Conservation (phyloP, 305 asterid species). For the Solanum hybrid region DNA sequence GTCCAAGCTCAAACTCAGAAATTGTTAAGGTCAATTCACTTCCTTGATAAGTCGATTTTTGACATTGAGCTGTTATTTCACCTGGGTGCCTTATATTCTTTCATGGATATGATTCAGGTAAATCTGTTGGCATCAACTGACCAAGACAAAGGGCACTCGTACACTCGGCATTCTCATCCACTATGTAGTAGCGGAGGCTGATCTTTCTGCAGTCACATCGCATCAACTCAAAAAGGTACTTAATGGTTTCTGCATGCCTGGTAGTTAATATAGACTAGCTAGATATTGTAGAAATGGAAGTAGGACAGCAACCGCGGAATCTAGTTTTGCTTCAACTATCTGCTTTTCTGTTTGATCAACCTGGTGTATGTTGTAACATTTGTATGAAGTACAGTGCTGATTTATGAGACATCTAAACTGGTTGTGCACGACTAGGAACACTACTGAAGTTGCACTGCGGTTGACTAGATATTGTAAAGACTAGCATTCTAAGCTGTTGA, state of each 20-base stretch:
- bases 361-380: neutral
- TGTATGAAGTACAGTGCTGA: neutral
- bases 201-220: neutral
- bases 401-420: neutral
- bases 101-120: slow-evolving; percentile 38
- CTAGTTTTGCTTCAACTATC: neutral
- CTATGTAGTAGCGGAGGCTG: slow-evolving; percentile 61
- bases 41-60: neutral
- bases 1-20: slow-evolving; percentile 77
- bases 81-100: slow-evolving; percentile 8
- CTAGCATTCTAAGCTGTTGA: neutral
- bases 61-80: neutral
- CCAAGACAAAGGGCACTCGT: slow-evolving; percentile 31
- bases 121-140: slow-evolving; percentile 57
- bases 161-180: slow-evolving; percentile 29
- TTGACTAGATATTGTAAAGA: neutral
- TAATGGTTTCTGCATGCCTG: neutral
- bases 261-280: neutral
- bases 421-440: neutral
- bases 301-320: neutral
- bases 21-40: slow-evolving; percentile 61
- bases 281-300: neutral
- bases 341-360: neutral
- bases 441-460: neutral
- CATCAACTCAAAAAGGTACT: neutral